Conservation (phyloP, 768 basidiomycete species). For the Pulveroboletus sp. region DNA sequence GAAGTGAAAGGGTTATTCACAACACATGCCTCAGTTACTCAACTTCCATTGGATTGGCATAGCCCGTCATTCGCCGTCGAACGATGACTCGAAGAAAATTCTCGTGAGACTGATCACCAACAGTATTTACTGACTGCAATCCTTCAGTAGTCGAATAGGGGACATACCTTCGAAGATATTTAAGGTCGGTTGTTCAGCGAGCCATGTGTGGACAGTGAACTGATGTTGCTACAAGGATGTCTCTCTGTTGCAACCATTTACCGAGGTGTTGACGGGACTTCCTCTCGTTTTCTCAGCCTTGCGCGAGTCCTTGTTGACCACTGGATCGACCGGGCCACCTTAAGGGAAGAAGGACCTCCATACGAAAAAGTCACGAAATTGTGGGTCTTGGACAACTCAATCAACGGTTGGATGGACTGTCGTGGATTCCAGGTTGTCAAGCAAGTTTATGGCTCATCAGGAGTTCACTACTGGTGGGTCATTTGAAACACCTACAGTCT, state of each 20-base stretch:
- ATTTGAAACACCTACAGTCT: slow-evolving; percentile 1
- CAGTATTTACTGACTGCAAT: background rate
- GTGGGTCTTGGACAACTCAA: background rate
- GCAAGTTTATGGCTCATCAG: background rate
- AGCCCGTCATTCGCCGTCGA: too few species aligned
- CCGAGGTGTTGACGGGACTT: background rate
- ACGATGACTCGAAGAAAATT: slow-evolving; percentile 1
- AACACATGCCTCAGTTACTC: too few species aligned
- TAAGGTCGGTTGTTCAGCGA: background rate
- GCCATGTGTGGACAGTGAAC: background rate
- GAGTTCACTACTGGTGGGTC: slow-evolving; percentile 1
- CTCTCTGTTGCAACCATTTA: slow-evolving; percentile 1
- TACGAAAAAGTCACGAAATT: slow-evolving; percentile 5
- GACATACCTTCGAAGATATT: slow-evolving; percentile 3
- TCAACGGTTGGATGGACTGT: slow-evolving; percentile 2
- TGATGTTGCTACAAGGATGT: background rate
- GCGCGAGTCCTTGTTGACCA: background rate
- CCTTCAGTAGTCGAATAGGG: slow-evolving; percentile 7
- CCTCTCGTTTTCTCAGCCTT: background rate
- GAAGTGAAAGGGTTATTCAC: too few species aligned
- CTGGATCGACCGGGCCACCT: background rate
- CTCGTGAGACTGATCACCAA: background rate
- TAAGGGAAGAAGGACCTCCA: background rate
- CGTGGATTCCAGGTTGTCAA: slow-evolving; percentile 2
- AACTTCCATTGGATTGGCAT: too few species aligned